phyloP scores from a whole-genome alignment of 805 yeast genomes.

The Kluyveromyces siamensis region DNA sequence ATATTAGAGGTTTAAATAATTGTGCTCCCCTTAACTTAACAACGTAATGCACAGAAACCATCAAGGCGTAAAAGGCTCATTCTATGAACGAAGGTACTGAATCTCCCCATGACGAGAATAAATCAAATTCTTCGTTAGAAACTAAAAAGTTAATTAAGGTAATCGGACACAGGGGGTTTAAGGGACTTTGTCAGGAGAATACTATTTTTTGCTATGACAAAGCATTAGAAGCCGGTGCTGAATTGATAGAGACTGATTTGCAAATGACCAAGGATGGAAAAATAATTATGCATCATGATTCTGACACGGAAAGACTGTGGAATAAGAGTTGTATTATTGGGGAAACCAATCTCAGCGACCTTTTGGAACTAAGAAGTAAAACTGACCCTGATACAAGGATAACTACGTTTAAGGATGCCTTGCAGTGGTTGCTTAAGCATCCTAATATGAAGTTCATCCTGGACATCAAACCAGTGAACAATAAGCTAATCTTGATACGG shows the following conservation, averaged over 20 bases:
- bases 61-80: not conserved
- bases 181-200: conserved; percentile 36
- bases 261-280: conserved; percentile 46
- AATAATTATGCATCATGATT: conserved; percentile 48
- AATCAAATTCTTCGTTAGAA: not conserved
- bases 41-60: too few species aligned
- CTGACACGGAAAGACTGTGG: conserved; percentile 41
- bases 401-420: conserved; percentile 34
- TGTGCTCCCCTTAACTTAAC: too few species aligned
- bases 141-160: conserved; percentile 7
- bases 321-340: conserved; percentile 31
- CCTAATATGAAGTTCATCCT: conserved; percentile 35
- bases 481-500: conserved; percentile 34
- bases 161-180: conserved; percentile 30
- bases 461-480: conserved; percentile 42
- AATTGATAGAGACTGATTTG: conserved; percentile 45
- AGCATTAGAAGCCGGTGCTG: conserved; percentile 38
- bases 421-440: conserved; percentile 32
- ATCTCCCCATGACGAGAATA: not conserved
- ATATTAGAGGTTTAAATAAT: too few species aligned
- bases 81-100: not conserved
- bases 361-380: conserved; percentile 29
- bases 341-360: conserved; percentile 28
- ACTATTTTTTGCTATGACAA: conserved; percentile 37
- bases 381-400: conserved; percentile 30